Conservation (phyloP, 2,329 filamentous ascomycete genomes). For the Ceratocystis smalleyi region DNA sequence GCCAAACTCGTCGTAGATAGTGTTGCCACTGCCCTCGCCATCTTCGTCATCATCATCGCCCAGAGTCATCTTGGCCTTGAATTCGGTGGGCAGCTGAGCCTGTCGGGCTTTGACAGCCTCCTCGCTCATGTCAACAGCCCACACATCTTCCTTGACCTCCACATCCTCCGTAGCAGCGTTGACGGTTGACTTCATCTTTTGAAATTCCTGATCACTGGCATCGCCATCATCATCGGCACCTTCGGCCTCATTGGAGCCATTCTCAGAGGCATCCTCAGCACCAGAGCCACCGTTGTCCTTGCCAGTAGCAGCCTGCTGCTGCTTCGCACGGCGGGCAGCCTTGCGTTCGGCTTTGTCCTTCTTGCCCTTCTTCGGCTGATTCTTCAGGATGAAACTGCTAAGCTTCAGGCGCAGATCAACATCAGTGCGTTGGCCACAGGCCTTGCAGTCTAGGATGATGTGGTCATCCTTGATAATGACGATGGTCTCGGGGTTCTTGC, state of each 20-base stretch:
- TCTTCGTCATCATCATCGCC: constrained; percentile 70
- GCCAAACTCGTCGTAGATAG: constrained; percentile 76
- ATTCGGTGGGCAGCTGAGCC: constrained; percentile 80
- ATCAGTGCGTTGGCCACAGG: constrained; percentile 82
- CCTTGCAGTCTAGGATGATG: constrained; percentile 95
- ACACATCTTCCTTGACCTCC: constrained; percentile 70
- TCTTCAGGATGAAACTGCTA: constrained; percentile 93
- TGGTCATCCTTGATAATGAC: constrained; percentile 85
- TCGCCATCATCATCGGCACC: constrained; percentile 29
- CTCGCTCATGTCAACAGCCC: constrained; percentile 93
- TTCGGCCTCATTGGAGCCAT: constrained; percentile 36
- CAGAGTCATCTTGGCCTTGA: constrained; percentile 81
- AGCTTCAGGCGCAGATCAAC: constrained; percentile 92
- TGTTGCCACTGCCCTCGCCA: constrained; percentile 58
- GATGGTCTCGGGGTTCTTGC: constrained; percentile 98
- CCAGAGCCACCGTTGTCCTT: constrained; percentile 48
- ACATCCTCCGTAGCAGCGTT: constrained; percentile 34
- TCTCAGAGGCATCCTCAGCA: constrained; percentile 36
- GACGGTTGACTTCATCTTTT: constrained; percentile 54
- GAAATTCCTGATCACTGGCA: constrained; percentile 82
- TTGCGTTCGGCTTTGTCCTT: constrained; percentile 90
- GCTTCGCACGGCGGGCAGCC: constrained; percentile 80
- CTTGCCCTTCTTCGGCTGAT: constrained; percentile 83
- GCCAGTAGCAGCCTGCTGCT: constrained; percentile 46
- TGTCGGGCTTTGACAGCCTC: constrained; percentile 90